These are phyloP conservation scores for Candida silvicultrix DNA, from an alignment of 805 yeast genomes.

Conservation along the genomic window DNA sequence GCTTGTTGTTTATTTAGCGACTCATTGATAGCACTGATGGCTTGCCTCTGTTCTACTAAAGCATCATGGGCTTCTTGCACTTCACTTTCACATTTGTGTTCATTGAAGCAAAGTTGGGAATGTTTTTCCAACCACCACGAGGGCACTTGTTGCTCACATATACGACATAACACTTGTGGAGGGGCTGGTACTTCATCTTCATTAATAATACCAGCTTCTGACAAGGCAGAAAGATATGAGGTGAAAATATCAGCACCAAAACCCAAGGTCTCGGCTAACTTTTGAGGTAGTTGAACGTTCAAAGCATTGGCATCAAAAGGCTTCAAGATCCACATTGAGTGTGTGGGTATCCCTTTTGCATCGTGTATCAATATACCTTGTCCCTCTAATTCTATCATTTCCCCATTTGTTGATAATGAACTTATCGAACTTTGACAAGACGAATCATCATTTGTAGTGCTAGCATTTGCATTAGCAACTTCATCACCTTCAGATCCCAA, in stretches of 20 bases:
- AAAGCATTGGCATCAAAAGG: constrained; percentile 64
- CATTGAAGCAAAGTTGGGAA: constrained; percentile 79
- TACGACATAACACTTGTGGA: constrained; percentile 75
- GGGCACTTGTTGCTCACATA: constrained; percentile 87
- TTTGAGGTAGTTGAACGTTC: constrained; percentile 62
- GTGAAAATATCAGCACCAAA: constrained; percentile 85
- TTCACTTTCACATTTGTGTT: constrained; percentile 75
- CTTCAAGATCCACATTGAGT: constrained; percentile 90
- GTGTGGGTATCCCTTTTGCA: constrained; percentile 53
- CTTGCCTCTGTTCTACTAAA: constrained; percentile 60
- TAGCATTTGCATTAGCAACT: not conserved
- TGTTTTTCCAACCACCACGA: constrained; percentile 96
- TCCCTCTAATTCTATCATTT: constrained; percentile 74
- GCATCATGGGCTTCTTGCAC: constrained; percentile 72
- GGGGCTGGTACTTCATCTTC: constrained; percentile 72
- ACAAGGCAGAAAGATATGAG: constrained; percentile 58
- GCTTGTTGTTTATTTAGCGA: constrained; percentile 19
- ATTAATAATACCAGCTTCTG: constrained; percentile 58
- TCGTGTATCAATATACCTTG: constrained; percentile 85
- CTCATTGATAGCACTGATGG: constrained; percentile 34
- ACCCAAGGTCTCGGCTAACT: constrained; percentile 71
- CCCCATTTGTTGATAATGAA: constrained; percentile 49
- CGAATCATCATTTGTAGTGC: constrained; percentile 1
- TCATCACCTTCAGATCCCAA: constrained; percentile 9
- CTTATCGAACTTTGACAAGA: constrained; percentile 29